These are phyloP conservation scores for Gliomastix tumulicola DNA, from an alignment of 2,329 filamentous ascomycete species.

Conservation along the genomic window DNA sequence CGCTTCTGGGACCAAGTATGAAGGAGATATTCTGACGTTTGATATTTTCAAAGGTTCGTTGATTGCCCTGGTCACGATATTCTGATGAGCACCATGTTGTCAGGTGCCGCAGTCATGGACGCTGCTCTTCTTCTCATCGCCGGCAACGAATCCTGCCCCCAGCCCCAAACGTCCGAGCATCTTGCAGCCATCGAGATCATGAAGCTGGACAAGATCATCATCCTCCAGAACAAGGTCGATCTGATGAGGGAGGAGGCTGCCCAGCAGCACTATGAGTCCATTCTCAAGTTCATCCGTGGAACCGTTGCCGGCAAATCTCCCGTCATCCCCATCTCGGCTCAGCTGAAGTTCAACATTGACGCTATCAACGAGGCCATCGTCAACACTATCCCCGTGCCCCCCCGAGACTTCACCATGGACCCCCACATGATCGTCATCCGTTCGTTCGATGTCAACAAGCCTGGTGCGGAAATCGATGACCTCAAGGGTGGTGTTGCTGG, in stretches of 20 bases:
- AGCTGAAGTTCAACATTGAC: slow-evolving; percentile 99
- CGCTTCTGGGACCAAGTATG: neutral
- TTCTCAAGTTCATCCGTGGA: slow-evolving; percentile 96
- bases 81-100: slow-evolving; percentile 99
- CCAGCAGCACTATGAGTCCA: slow-evolving; percentile 90
- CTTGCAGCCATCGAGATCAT: slow-evolving; percentile 99
- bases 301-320: slow-evolving; percentile 93
- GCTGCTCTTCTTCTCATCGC: slow-evolving; percentile 93
- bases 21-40: neutral
- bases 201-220: slow-evolving; percentile 99
- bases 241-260: slow-evolving; percentile 95
- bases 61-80: slow-evolving; percentile 99
- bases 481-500: slow-evolving; percentile 98
- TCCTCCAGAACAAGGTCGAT: slow-evolving; percentile 99
- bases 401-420: slow-evolving; percentile 82
- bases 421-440: slow-evolving; percentile 99
- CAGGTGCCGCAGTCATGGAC: slow-evolving; percentile 98
- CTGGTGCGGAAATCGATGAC: slow-evolving; percentile 96
- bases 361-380: slow-evolving; percentile 95
- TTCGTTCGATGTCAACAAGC: slow-evolving; percentile 99
- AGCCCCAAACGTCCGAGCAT: slow-evolving; percentile 98
- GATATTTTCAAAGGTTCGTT: slow-evolving; percentile 62
- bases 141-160: slow-evolving; percentile 96
- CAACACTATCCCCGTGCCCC: slow-evolving; percentile 86
- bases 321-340: slow-evolving; percentile 93